Conservation (phyloP, 441 rosid genomes). For the Euphorbia schlechtendalii region DNA sequence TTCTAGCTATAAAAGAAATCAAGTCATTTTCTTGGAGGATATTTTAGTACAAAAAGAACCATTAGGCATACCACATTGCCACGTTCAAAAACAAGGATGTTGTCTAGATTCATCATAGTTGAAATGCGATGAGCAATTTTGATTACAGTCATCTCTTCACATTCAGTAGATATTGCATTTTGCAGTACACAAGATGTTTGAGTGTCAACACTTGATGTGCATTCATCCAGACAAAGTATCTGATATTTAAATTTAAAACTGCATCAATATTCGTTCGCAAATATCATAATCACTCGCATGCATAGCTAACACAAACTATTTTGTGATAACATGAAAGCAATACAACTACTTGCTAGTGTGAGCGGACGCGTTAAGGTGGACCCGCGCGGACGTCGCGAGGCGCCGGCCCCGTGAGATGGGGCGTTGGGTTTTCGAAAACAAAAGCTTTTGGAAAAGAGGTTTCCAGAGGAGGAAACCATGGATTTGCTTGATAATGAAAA, state of each 20-base stretch:
- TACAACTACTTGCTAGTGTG: no score
- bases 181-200: constrained; percentile 70
- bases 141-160: constrained; percentile 70
- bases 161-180: constrained; percentile 57
- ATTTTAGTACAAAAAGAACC: background rate
- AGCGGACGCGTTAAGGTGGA: no score
- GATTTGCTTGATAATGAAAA: no score
- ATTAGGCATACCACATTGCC: constrained; percentile 51
- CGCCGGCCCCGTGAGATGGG: no score
- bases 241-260: no score
- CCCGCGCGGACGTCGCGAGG: no score
- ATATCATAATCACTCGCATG: background rate
- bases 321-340: background rate
- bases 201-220: constrained; percentile 71
- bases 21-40: background rate
- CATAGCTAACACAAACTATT: no score
- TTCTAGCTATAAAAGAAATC: background rate
- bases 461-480: no score
- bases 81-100: constrained; percentile 57
- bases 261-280: constrained; percentile 4
- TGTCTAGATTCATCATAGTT: no score
- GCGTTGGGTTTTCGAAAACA: no score
- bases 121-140: constrained; percentile 95
- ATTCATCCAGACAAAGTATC: no score
- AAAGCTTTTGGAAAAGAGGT: no score